Evolutionary conservation across 345 rosid species (phyloP).

Genomic region (Barbarea vulgaris): DNA sequence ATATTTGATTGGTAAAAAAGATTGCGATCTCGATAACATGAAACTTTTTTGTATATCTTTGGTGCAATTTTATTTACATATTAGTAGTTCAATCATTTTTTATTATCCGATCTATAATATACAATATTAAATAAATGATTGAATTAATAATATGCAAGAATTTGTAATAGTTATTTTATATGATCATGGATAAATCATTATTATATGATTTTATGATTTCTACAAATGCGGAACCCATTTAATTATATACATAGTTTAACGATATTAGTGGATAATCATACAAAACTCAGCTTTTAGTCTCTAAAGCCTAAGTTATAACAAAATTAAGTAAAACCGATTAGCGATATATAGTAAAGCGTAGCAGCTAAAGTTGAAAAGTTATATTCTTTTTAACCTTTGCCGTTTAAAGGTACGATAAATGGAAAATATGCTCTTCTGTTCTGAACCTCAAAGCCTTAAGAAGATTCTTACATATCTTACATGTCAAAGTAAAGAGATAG

Average conservation of each 20-base stretch:
- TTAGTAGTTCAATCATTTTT: neutral
- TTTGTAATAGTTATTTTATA: neutral
- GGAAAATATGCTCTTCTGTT: slow-evolving; percentile 42
- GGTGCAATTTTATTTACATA: neutral
- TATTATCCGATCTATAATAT: neutral
- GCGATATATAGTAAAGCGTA: neutral
- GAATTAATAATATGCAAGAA: neutral
- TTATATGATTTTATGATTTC: neutral
- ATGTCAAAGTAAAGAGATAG: slow-evolving; percentile 37
- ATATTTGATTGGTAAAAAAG: neutral
- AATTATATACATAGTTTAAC: neutral
- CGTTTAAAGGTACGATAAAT: slow-evolving; percentile 41
- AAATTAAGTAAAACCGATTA: neutral
- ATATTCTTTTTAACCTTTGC: slow-evolving; percentile 37
- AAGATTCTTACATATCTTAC: slow-evolving; percentile 42
- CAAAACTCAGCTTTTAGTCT: slow-evolving; percentile 25
- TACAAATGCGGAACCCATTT: neutral
- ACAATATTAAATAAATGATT: neutral
- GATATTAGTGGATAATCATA: slow-evolving; percentile 17
- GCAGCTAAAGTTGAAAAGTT: slow-evolving; percentile 25
- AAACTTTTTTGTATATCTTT: neutral
- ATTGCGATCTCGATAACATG: neutral
- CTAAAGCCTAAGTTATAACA: neutral
- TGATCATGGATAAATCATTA: neutral
- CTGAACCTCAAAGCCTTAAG: slow-evolving; percentile 39